Evolutionary conservation across 176 grass and related monocot species (phyloP), one percentile per base, ranked within the genome.

Genomic region (Saccharum officinarum): DNA sequence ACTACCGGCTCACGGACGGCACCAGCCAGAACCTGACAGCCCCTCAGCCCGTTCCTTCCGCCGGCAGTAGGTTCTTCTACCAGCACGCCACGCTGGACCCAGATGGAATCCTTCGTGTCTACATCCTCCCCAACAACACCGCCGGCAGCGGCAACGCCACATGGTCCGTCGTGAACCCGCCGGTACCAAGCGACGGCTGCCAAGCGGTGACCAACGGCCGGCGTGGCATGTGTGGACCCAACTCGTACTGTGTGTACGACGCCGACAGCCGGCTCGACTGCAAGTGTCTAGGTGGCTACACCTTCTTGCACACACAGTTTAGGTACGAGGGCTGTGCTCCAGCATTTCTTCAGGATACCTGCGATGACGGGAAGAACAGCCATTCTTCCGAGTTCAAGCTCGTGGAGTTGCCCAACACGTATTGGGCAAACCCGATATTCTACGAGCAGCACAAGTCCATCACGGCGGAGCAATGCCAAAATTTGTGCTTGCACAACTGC

Each of bases 161-260:
- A 69, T 69, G 33, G 67, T 39, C 34, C 0, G 34, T 4, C 17
- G 4, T 20, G 28, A 36, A 36, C 14, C 5, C 10, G 3, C 9
- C 49, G 14, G 8, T 69, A 4, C 36, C 67, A 20, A 39, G 17
- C 7, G 34, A 22, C 1, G 67, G 15, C 17, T 69, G 67, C 36
- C 18, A 4, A n/a, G 1, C 0, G 7, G 1, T 18, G 15, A 37
- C 66, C 5, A 18, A 2, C 2, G 7, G 15, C 0, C 0, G 8
- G 10, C 62, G 4, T 30, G 62, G 62, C 2, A 65, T 65, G 62
- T 65, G 62, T 65, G 62, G 62, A 31, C 62, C 26, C 1, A 65
- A 65, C 62, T 65, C 62, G 0, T 65, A 65, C 11, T 65, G 62
- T 14, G 13, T 31, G 1, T 13, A 65, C 1, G 62, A 3, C 4